phyloP scores from a whole-genome alignment of 495 filamentous ascomycete species.

The Hypomontagnella monticulosa region DNA sequence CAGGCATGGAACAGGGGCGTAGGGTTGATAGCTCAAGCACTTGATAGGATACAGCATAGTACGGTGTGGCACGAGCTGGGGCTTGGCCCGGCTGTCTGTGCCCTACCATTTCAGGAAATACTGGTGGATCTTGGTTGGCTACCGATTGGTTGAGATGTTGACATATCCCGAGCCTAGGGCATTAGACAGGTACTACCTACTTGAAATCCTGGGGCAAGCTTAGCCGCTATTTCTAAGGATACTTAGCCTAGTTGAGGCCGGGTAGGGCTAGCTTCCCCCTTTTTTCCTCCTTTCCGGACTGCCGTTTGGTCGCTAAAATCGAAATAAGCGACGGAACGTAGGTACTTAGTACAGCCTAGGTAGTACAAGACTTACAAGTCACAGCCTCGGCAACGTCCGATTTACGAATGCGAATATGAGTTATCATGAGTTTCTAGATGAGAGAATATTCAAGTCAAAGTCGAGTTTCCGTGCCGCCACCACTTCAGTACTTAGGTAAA shows the following conservation, averaged over 20 bases:
- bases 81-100: slow-evolving; percentile 12
- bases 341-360: too few species aligned
- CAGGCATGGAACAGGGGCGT: too few species aligned
- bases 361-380: not conserved
- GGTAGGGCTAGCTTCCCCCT: slow-evolving; percentile 17
- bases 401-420: not conserved
- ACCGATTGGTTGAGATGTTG: slow-evolving; percentile 24
- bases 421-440: too few species aligned
- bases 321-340: slow-evolving; percentile 4
- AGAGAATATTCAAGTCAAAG: too few species aligned
- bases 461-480: too few species aligned
- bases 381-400: slow-evolving; percentile 6
- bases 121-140: slow-evolving; percentile 18
- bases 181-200: too few species aligned
- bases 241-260: not conserved
- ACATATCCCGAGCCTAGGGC: not conserved
- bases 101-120: slow-evolving; percentile 20
- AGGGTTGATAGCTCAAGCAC: not conserved
- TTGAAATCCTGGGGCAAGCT: slow-evolving; percentile 16
- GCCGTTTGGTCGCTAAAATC: slow-evolving; percentile 27
- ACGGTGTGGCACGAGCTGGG: slow-evolving; percentile 7
- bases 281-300: not conserved
- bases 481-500: too few species aligned
- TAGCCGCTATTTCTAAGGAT: slow-evolving; percentile 3
- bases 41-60: slow-evolving; percentile 3